Conservation (phyloP, 1,284 basidiomycete genomes). For the Volvariella surrecta region DNA sequence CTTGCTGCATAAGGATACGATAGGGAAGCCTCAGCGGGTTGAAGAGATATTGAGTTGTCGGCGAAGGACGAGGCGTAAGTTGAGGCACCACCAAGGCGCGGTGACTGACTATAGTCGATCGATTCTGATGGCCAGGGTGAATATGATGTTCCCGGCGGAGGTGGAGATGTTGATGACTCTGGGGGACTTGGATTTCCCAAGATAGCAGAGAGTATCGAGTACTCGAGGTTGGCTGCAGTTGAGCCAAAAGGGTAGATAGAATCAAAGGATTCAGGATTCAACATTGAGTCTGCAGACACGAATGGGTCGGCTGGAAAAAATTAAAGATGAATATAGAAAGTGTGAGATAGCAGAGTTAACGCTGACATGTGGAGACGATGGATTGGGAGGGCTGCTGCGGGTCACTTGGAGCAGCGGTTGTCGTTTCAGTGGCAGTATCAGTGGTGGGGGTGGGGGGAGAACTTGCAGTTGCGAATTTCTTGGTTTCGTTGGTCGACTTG, state of each 20-base stretch:
- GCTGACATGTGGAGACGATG: conserved; percentile 3
- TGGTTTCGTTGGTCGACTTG: too few relatives aligned
- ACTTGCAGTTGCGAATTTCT: too few relatives aligned
- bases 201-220: conserved; percentile 88
- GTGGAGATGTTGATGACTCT: conserved; percentile 38
- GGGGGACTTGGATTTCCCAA: conserved; percentile 69
- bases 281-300: conserved; percentile 58
- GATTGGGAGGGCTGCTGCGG: conserved; percentile 10
- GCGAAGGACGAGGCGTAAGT: conserved; percentile 23
- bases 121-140: conserved; percentile 35
- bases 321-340: conserved; percentile 11
- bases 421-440: too few relatives aligned
- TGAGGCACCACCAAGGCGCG: too few relatives aligned
- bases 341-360: background rate
- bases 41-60: conserved; percentile 23
- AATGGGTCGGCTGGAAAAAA: too few relatives aligned
- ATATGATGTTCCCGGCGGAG: conserved; percentile 32
- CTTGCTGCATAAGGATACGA: conserved; percentile 35
- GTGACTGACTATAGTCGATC: conserved; percentile 33
- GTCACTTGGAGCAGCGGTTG: too few relatives aligned
- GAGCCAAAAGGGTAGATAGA: conserved; percentile 63
- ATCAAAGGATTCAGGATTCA: conserved; percentile 53
- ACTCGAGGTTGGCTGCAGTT: conserved; percentile 85
- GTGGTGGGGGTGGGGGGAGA: too few relatives aligned
- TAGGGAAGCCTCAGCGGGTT: conserved; percentile 29